These are phyloP conservation scores for Penicillium salamii DNA, from an alignment of 495 filamentous ascomycete genomes.

Conservation along the genomic window DNA sequence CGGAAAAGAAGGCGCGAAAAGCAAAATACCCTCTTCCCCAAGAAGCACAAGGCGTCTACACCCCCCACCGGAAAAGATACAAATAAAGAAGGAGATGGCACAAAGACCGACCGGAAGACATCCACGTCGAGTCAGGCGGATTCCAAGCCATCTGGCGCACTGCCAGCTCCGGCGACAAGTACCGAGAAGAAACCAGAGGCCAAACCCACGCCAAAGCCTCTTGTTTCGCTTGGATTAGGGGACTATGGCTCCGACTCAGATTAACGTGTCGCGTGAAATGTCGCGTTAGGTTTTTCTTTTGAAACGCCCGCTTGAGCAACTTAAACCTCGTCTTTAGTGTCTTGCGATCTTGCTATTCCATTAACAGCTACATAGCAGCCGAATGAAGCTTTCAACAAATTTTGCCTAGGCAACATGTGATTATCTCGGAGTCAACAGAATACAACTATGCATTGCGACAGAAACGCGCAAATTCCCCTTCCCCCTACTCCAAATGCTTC, in stretches of 20 bases:
- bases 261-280: too few relatives aligned
- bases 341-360: background rate
- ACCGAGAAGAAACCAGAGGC: background rate
- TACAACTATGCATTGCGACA: background rate
- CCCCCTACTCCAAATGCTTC: constrained; percentile 20
- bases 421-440: background rate
- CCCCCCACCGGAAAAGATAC: constrained; percentile 7
- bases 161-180: constrained; percentile 2
- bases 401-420: background rate
- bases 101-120: background rate
- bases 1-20: constrained; percentile 60
- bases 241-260: constrained; percentile 47
- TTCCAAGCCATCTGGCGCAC: background rate
- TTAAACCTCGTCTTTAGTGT: background rate
- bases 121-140: background rate
- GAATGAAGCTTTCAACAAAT: too few relatives aligned
- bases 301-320: too few relatives aligned
- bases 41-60: constrained; percentile 51
- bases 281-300: too few relatives aligned
- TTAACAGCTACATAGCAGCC: too few relatives aligned
- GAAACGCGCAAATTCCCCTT: background rate
- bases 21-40: constrained; percentile 52
- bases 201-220: constrained; percentile 11
- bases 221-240: constrained; percentile 32
- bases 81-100: constrained; percentile 3